Base-by-base conservation (phyloP, 305 asterid species). In the Rubia balearica region DNA sequence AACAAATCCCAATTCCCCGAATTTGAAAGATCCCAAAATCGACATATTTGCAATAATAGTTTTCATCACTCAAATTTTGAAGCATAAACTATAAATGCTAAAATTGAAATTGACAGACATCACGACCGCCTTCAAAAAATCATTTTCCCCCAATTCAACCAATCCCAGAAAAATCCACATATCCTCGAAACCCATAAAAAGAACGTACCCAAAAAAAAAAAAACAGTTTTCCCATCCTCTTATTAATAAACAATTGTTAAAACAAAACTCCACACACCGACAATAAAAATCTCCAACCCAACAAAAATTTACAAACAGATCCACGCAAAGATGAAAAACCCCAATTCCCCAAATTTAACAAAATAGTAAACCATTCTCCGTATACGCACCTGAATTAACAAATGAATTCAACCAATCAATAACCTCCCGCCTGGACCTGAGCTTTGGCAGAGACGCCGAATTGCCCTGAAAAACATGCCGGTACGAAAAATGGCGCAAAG, bases 371-470 rank as follows among this genome's bases (percentile, higher is more conserved):
- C 45, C 48, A 14, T 13, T 51, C 21, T 10, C 27, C 11, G 43
- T 2, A 14, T 51, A 40, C 66, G 67, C 72, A 92, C 98, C 96
- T 78, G 89, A 69, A 77, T 74, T n/a, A 48, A 85, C 45, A n/a
- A 87, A 74, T 4, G 91, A 80, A 71, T 85, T 74, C 36, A 92
- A 74, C 96, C 90, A 90, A 84, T 90, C 86, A 41, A 90, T 69
- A 49, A 90, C 95, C 76, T 90, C 89, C 51, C 85, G 83, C 75
- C 96, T 82, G 7, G 92, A 84, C 83, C 87, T 82, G 75, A 84
- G 79, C 85, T 88, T 88, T 78, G 78, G 48, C 77, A 85, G 64
- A n/a, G 88, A 70, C 22, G 80, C 73, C 51, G 79, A 69, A 49
- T 21, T 19, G 56, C 78, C 81, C 22, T 78, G 72, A 64, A 85